Evolutionary conservation across 2,329 filamentous ascomycete genomes (phyloP), one percentile per base, ranked within the genome.

Genomic region (Setomelanomma holmii): DNA sequence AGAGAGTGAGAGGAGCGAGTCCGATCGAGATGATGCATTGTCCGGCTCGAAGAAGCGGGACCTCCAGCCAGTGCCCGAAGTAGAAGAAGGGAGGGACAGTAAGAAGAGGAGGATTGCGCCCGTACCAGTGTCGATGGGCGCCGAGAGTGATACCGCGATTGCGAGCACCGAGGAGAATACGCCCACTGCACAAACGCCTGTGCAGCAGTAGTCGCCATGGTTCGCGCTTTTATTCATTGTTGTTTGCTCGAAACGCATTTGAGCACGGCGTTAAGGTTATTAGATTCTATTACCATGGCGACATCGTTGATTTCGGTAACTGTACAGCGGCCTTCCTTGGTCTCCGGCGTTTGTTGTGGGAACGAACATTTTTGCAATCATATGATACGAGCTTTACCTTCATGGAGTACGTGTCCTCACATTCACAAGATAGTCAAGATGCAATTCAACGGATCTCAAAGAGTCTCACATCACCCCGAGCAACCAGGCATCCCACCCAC

Each of bases 61-160:
- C 4, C 55, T 72, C 16, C 69, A 75, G 2, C 64, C 71, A 27
- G 69, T 66, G 1, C 73, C 72, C 3, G 75, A 77, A 44, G 63
- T 51, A 1, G 71, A 73, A 56, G 61, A 72, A 47, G 50, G 62
- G 3, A 64, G 70, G 42, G 71, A 66, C 40, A 75, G 71, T 14
- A 81, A 81, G 71, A 73, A 74, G 53, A 69, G 79, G 51, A 69
- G 79, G 39, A 76, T 81, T 42, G 77, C 76, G 14, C 79, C 79
- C 2, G 80, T 77, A 30, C 72, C 72, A 8, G 72, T 79, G 66
- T 76, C 51, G 1, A 57, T 69, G 43, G 57, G 52, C 1, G 49
- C 45, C 10, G 63, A 62, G 8, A 55, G 55, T 23, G 69, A 73
- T 20, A 64, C 52, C 45, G 69, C 63, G 21, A 61, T 73, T 42